Conservation (phyloP, 1,284 basidiomycete genomes). For the Wallemia ichthyophaga region DNA sequence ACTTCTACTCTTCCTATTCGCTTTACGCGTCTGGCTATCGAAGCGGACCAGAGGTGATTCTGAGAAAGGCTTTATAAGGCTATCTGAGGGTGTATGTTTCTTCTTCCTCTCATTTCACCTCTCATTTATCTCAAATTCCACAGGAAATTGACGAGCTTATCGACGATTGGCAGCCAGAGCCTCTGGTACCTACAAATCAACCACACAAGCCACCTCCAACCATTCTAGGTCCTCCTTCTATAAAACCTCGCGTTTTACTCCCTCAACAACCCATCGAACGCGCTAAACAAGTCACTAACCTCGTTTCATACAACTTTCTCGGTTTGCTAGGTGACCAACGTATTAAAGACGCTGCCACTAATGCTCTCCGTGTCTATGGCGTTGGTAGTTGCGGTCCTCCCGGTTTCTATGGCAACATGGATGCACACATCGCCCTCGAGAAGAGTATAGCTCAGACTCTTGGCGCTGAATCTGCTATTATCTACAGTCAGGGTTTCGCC, state of each 20-base stretch:
- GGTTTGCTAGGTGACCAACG: conserved; percentile 64
- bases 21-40: conserved; percentile 61
- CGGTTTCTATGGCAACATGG: conserved; percentile 89
- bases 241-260: conserved; percentile 54
- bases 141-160: conserved; percentile 93
- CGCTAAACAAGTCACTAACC: conserved; percentile 56
- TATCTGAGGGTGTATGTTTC: conserved; percentile 45
- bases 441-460: conserved; percentile 67
- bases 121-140: no score
- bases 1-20: conserved; percentile 61
- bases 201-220: conserved; percentile 39
- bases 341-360: conserved; percentile 58
- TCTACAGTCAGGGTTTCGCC: conserved; percentile 82
- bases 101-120: no score
- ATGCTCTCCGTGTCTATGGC: conserved; percentile 69
- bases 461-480: conserved; percentile 57
- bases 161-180: conserved; percentile 75
- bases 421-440: conserved; percentile 74
- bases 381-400: conserved; percentile 87
- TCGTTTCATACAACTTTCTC: conserved; percentile 77
- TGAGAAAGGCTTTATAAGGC: conserved; percentile 70
- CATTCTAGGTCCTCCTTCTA: conserved; percentile 42
- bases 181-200: conserved; percentile 33
- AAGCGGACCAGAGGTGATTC: conserved; percentile 61
- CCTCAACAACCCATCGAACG: conserved; percentile 31